phyloP scores from a whole-genome alignment of 2,329 filamentous ascomycete species.

The Lecanicillium sp. region DNA sequence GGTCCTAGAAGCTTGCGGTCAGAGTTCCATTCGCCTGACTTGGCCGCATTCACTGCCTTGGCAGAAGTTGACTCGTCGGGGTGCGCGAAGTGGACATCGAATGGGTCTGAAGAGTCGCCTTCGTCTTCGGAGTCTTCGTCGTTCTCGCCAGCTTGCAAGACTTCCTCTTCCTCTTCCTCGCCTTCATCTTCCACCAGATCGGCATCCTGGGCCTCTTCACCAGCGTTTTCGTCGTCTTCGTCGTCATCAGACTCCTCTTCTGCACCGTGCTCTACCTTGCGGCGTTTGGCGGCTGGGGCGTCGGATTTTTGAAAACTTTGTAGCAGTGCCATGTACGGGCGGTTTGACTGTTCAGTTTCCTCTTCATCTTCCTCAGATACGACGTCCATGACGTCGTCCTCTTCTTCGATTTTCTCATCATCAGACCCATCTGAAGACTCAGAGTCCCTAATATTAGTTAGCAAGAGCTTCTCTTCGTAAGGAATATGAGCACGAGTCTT shows the following conservation, averaged over 20 bases:
- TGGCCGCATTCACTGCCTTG: conserved; percentile 44
- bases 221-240: conserved; percentile 19
- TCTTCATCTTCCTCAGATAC: conserved; percentile 40
- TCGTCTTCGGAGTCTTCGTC: conserved; percentile 43
- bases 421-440: conserved; percentile 23
- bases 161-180: conserved; percentile 39
- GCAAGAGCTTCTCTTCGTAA: neutral
- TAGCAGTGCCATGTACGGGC: conserved; percentile 53
- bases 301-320: conserved; percentile 47
- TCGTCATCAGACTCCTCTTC: conserved; percentile 11
- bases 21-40: conserved; percentile 45
- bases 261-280: conserved; percentile 42
- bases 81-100: conserved; percentile 71
- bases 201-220: conserved; percentile 32
- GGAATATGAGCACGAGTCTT: conserved; percentile 20
- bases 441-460: neutral
- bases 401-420: conserved; percentile 25
- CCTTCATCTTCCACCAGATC: conserved; percentile 28
- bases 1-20: conserved; percentile 41
- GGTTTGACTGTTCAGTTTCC: conserved; percentile 38
- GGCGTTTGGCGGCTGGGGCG: conserved; percentile 46
- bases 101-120: conserved; percentile 60
- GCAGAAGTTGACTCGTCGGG: conserved; percentile 57
- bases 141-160: conserved; percentile 21
- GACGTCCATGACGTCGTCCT: conserved; percentile 32